Conservation (phyloP, 2,329 filamentous ascomycete genomes). For the Madurella mycetomatis region DNA sequence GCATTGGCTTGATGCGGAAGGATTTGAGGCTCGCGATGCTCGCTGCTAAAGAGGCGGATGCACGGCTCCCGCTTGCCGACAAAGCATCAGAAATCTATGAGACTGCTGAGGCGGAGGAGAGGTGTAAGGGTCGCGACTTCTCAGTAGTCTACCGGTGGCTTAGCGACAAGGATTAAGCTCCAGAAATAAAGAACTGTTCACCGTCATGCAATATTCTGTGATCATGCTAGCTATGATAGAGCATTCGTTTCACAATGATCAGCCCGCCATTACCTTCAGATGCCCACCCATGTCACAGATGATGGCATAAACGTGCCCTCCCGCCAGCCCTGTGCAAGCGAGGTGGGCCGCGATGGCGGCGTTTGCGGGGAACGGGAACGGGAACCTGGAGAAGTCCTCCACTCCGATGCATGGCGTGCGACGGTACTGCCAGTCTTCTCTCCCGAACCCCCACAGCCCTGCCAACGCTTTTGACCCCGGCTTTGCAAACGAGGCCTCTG, state of each 20-base stretch:
- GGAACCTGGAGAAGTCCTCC: background rate
- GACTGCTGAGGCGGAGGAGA: conserved; percentile 55
- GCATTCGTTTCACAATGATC: too few species aligned
- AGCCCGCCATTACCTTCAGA: too few species aligned
- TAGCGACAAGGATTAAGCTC: conserved; percentile 44
- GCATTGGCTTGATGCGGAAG: conserved; percentile 74
- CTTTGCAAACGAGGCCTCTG: too few species aligned
- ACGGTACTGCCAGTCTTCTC: too few species aligned
- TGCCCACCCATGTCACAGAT: background rate
- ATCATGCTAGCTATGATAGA: too few species aligned
- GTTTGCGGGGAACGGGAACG: background rate
- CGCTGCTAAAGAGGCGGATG: conserved; percentile 65
- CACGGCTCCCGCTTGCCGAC: conserved; percentile 60
- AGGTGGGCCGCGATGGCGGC: background rate
- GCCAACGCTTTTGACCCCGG: too few species aligned
- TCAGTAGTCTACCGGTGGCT: conserved; percentile 76
- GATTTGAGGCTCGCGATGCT: conserved; percentile 68
- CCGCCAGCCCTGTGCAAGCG: background rate
- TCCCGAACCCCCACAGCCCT: too few species aligned
- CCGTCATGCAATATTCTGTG: too few species aligned
- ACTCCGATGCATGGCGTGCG: background rate
- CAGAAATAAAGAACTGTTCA: too few species aligned
- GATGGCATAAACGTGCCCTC: background rate
- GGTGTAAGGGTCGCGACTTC: conserved; percentile 68
- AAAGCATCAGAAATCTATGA: conserved; percentile 65